These are phyloP conservation scores for Tuber calosporum DNA, from an alignment of 495 filamentous ascomycete genomes.

Conservation along the genomic window DNA sequence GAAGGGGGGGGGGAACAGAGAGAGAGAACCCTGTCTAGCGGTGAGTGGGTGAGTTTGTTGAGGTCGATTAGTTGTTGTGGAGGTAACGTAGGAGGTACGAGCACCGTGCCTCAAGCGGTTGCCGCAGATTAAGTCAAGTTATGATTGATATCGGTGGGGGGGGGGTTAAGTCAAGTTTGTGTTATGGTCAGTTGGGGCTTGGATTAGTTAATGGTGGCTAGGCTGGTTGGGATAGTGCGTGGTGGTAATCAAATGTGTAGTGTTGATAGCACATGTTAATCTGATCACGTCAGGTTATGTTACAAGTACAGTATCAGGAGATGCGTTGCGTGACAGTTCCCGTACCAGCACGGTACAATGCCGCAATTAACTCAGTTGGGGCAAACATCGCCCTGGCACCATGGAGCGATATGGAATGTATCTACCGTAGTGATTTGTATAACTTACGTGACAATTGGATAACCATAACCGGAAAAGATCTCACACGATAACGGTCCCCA, in stretches of 20 bases:
- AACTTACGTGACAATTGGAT: slow-evolving; percentile 3
- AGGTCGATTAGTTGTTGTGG: neutral
- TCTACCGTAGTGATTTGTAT: neutral
- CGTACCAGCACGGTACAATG: neutral
- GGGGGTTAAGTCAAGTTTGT: neutral
- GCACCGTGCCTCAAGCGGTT: neutral
- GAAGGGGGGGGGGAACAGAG: neutral
- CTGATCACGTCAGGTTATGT: neutral
- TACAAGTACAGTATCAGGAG: neutral
- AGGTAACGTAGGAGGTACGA: neutral
- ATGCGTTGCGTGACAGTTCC: neutral
- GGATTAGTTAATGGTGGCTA: neutral
- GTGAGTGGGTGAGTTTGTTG: neutral
- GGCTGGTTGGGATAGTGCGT: neutral
- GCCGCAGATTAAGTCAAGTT: neutral
- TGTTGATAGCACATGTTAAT: neutral
- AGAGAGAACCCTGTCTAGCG: neutral
- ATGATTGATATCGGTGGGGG: neutral
- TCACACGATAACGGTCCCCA: neutral
- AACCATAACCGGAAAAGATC: neutral
- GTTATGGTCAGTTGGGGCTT: neutral
- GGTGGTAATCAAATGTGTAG: neutral
- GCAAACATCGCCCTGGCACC: neutral
- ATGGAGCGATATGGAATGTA: neutral
- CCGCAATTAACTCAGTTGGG: neutral